Percentiles rank a stretch among this genome's conserved stretches.
Conservation (phyloP, 129 eudicot genomes). For the Saposhnikovia divaricata region DNA sequence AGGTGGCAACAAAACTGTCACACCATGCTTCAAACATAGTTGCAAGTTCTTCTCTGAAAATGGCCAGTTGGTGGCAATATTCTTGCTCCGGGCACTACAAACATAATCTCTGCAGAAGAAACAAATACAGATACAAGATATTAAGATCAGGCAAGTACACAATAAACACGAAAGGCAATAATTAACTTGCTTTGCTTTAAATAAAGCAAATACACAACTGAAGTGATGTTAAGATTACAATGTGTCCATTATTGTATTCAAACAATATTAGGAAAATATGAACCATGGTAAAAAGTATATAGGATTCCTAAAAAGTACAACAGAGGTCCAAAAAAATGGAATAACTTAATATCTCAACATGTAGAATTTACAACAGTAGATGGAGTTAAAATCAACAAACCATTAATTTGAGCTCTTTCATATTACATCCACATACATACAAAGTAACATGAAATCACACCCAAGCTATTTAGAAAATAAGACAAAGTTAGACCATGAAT, state of each 20-base stretch:
- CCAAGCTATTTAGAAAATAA: not conserved
- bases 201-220: not conserved
- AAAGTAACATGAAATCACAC: slow-evolving; percentile 32
- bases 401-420: not conserved
- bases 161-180: slow-evolving; percentile 1
- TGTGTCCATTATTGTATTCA: slow-evolving; percentile 23
- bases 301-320: not conserved
- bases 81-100: slow-evolving; percentile 54
- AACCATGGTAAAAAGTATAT: not conserved
- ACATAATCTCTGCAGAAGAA: slow-evolving; percentile 64
- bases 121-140: slow-evolving; percentile 15
- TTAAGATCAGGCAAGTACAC: not conserved
- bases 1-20: slow-evolving; percentile 75
- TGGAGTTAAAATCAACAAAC: not conserved
- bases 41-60: slow-evolving; percentile 63
- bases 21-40: slow-evolving; percentile 69
- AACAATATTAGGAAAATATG: slow-evolving; percentile 3
- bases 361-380: not conserved
- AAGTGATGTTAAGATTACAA: not conserved
- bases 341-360: not conserved
- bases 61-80: slow-evolving; percentile 68
- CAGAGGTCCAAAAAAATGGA: not conserved
- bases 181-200: slow-evolving; percentile 3
- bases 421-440: not conserved
- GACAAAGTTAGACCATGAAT: slow-evolving; percentile 1